A percentile compares a stretch with the other conserved stretches of the same genome.
These are phyloP conservation scores for Ogataea neopini DNA, from an alignment of 805 yeast genomes.

Conservation along the genomic window DNA sequence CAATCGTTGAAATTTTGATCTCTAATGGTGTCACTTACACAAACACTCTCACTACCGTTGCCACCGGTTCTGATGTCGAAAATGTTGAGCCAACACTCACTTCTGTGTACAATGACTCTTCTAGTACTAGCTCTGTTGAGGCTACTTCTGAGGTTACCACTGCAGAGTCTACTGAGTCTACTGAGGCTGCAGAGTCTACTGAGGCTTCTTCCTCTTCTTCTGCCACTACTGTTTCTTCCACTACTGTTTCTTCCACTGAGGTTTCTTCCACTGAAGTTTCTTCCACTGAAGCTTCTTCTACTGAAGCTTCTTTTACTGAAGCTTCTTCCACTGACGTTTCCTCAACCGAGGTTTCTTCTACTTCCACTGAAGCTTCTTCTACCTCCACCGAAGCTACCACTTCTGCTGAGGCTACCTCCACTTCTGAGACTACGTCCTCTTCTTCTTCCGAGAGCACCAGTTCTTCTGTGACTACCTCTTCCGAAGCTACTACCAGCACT, in stretches of 20 bases:
- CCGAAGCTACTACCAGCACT: too few species aligned
- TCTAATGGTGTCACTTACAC: slow-evolving; percentile 55
- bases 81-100: slow-evolving; percentile 18
- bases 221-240: slow-evolving; percentile 12
- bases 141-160: slow-evolving; percentile 9
- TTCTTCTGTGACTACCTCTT: slow-evolving; percentile 11
- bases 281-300: slow-evolving; percentile 14
- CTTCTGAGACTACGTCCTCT: slow-evolving; percentile 15
- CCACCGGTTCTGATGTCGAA: slow-evolving; percentile 29
- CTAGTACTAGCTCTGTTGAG: background rate
- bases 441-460: slow-evolving; percentile 6
- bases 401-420: slow-evolving; percentile 17
- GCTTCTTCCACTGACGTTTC: slow-evolving; percentile 13
- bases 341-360: background rate
- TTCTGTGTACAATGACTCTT: slow-evolving; percentile 19
- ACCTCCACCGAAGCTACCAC: too few species aligned
- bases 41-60: slow-evolving; percentile 43
- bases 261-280: slow-evolving; percentile 3
- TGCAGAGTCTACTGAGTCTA: slow-evolving; percentile 8
- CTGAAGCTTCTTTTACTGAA: too few species aligned
- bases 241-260: background rate
- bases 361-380: slow-evolving; percentile 15
- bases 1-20: slow-evolving; percentile 53
- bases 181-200: too few species aligned
- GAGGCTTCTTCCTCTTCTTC: slow-evolving; percentile 14